Evolutionary conservation across 805 yeast genomes (phyloP).

Genomic region (Candida dajiaensis): DNA sequence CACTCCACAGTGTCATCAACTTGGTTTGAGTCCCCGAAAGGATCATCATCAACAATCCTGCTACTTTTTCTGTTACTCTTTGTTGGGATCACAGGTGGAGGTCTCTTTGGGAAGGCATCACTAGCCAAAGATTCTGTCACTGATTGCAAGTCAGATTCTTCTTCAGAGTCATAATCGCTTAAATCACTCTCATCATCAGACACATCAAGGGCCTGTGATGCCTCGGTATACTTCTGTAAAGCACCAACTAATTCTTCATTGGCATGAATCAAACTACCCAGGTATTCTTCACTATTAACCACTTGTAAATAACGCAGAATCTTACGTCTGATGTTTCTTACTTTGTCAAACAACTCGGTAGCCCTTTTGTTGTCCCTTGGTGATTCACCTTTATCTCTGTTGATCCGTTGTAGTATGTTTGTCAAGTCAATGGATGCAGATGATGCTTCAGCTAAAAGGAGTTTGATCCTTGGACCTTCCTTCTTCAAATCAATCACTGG

Average conservation of each 20-base stretch:
- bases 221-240: constrained; percentile 60
- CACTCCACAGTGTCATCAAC: constrained; percentile 22
- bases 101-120: constrained; percentile 16
- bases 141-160: constrained; percentile 27
- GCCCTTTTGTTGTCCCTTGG: constrained; percentile 62
- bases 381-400: constrained; percentile 38
- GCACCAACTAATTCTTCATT: constrained; percentile 84
- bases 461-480: constrained; percentile 68
- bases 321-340: constrained; percentile 69
- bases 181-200: constrained; percentile 36
- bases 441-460: constrained; percentile 67
- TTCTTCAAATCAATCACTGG: constrained; percentile 63
- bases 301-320: constrained; percentile 78
- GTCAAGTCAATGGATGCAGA: constrained; percentile 64
- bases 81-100: constrained; percentile 16
- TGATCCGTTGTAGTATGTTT: constrained; percentile 45
- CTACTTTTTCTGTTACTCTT: constrained; percentile 1
- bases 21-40: constrained; percentile 47
- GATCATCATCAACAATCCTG: constrained; percentile 31
- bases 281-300: constrained; percentile 76
- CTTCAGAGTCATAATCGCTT: constrained; percentile 30
- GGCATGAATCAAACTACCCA: constrained; percentile 84
- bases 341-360: constrained; percentile 63
- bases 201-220: constrained; percentile 34
- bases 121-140: constrained; percentile 23